Conservation (phyloP, 257 asterid species). For the Nicotiana knightiana region DNA sequence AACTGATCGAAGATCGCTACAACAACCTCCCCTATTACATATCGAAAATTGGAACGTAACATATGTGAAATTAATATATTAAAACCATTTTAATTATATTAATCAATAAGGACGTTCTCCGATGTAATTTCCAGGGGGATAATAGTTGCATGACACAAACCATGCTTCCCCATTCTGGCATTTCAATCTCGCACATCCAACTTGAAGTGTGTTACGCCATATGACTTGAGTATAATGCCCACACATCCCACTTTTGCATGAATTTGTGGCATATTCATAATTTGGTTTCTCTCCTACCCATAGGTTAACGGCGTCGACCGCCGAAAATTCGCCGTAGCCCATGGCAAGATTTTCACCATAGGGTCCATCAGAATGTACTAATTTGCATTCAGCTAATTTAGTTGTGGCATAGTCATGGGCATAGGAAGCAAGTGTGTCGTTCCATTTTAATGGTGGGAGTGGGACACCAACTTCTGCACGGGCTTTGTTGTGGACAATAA, state of each 20-base stretch:
- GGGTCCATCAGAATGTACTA: conserved; percentile 23
- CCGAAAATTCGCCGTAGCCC: conserved; percentile 7
- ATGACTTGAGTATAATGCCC: conserved; percentile 30
- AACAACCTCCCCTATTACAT: neutral
- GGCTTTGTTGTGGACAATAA: conserved; percentile 21
- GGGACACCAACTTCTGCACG: conserved; percentile 10
- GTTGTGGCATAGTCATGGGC: conserved; percentile 11
- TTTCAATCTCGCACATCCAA: conserved; percentile 25
- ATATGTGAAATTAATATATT: neutral
- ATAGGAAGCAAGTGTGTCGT: conserved; percentile 12
- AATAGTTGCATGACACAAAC: conserved; percentile 28
- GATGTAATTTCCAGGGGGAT: conserved; percentile 26
- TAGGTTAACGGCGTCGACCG: conserved; percentile 5
- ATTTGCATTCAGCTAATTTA: conserved; percentile 15
- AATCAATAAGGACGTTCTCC: conserved; percentile 23
- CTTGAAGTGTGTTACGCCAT: conserved; percentile 17
- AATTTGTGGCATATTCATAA: conserved; percentile 14
- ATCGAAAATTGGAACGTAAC: neutral
- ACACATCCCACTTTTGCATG: conserved; percentile 11
- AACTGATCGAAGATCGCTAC: neutral
- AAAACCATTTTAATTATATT: neutral
- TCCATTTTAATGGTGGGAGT: conserved; percentile 16
- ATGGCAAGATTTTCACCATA: conserved; percentile 30
- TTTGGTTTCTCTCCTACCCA: conserved; percentile 21
- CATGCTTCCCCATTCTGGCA: conserved; percentile 3